Evolutionary conservation across 1,284 basidiomycete genomes (phyloP), one percentile per base, ranked within the genome.

Genomic region (Microbotryum lychnidis-dioicae): DNA sequence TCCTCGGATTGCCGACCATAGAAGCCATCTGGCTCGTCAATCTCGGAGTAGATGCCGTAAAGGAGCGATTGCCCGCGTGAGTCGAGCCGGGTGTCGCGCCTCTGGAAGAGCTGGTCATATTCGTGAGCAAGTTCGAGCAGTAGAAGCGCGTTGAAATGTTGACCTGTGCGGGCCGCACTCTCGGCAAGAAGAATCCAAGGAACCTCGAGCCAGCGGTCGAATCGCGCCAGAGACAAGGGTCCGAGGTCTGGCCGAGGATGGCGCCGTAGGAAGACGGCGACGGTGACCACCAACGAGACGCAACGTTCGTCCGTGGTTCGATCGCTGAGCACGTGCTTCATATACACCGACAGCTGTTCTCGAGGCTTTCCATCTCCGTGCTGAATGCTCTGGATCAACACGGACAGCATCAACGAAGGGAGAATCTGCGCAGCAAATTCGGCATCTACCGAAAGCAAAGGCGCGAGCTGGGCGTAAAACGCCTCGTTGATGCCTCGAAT

Each of bases 1-100:
- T 97, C 84, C n/a, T 84, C 82, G 33, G 77, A 76, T 64, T 85
- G 81, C 64, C 97, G 90, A 2, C 91, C 91, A 74, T 98, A 98
- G 74, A 98, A 98, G 1, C 94, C 91, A 71, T 98, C 94, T 0
- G 93, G 93, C 71, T 98, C 94, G 71, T 96, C 91, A 61, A 98
- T 91, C 71, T 91, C 89, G 65, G 84, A 85, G 73, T 97, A 98
- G 56, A 97, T 91, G 57, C 87, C 84, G 75, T 93, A 96, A 51
- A 97, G 78, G 42, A 92, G 80, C 50, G 82, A 76, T 73, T 87
- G 85, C 4, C 79, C 75, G 14, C 75, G 72, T 44, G 69, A 50
- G 55, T 72, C 66, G 31, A 42, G 42, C 27, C 50, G 44, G 14
- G 33, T 29, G 21, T 47, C 47, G 14, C 59, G 31, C 46, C 57